These are phyloP conservation scores for Asterionellopsis glacialis DNA, from an alignment of 108 stramenopile genomes.

Conservation along the genomic window DNA sequence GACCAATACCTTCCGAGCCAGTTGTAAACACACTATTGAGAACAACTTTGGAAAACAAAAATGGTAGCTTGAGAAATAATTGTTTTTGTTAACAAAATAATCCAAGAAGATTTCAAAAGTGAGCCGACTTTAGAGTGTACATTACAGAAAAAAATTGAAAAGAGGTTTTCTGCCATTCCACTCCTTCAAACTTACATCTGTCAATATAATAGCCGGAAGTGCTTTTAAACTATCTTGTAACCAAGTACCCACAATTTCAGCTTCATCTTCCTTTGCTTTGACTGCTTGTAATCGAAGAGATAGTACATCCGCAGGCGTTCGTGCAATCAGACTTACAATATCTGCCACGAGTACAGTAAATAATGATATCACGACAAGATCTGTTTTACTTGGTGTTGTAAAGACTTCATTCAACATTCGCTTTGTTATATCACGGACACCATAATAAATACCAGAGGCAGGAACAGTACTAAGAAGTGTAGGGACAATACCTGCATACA, in stretches of 20 bases:
- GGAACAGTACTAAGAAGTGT: constrained; percentile 70
- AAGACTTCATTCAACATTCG: constrained; percentile 27
- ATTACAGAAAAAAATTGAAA: too few relatives aligned
- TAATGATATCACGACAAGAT: constrained; percentile 28
- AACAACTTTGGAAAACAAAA: constrained; percentile 56
- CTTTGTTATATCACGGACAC: constrained; percentile 66
- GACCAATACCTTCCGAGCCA: constrained; percentile 50
- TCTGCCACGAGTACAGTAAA: constrained; percentile 58
- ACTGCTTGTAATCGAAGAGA: constrained; percentile 61
- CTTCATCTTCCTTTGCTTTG: constrained; percentile 9
- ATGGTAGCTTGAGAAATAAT: constrained; percentile 28
- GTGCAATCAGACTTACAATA: constrained; percentile 54
- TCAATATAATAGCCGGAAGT: constrained; percentile 51
- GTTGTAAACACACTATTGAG: constrained; percentile 56
- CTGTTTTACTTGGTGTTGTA: constrained; percentile 23
- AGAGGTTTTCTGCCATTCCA: too few relatives aligned
- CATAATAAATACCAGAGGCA: constrained; percentile 77
- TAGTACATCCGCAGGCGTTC: constrained; percentile 73
- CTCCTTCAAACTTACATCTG: constrained; percentile 15
- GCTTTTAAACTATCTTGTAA: constrained; percentile 50
- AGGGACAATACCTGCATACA: constrained; percentile 70
- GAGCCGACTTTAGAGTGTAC: too few relatives aligned
- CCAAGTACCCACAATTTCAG: constrained; percentile 50
- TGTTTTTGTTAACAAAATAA: constrained; percentile 26
- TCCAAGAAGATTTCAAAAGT: constrained; percentile 9